These are phyloP conservation scores for Tagetes erecta DNA, from an alignment of 129 eudicot species.

Conservation along the genomic window DNA sequence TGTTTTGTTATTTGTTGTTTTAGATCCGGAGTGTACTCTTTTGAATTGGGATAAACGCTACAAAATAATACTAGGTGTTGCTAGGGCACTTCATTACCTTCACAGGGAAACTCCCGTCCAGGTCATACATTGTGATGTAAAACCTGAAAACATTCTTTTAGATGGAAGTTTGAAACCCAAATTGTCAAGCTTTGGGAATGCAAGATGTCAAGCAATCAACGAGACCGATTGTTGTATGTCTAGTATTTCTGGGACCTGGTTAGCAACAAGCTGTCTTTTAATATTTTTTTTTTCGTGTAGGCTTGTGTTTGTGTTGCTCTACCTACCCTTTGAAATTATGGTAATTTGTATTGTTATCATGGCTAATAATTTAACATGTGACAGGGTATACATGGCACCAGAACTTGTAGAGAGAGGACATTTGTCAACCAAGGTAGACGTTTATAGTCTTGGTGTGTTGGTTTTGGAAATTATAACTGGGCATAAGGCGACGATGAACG, in stretches of 20 bases:
- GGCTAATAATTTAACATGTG: neutral
- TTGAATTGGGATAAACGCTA: conserved; percentile 1
- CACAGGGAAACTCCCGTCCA: conserved; percentile 5
- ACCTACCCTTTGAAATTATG: no score
- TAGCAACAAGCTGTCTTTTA: neutral
- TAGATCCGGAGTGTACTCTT: neutral
- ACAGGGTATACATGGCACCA: neutral
- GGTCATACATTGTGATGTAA: conserved; percentile 17
- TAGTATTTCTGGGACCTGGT: neutral
- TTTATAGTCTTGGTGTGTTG: conserved; percentile 15
- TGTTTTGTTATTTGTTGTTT: neutral
- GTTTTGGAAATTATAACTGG: neutral
- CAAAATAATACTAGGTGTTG: conserved; percentile 18
- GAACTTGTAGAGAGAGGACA: neutral
- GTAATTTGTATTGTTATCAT: no score
- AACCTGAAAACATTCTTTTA: neutral
- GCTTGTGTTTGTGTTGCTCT: neutral
- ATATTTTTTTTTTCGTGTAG: neutral
- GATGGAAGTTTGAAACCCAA: neutral
- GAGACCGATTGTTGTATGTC: neutral
- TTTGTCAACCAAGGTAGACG: conserved; percentile 16
- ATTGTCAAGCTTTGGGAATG: neutral
- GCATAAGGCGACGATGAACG: no score
- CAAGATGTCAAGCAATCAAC: neutral
- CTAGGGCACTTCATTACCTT: conserved; percentile 11